Evolutionary conservation across 73 alveolate species (phyloP), one percentile per base, ranked within the genome.

Genomic region (Blepharisma japonicum): DNA sequence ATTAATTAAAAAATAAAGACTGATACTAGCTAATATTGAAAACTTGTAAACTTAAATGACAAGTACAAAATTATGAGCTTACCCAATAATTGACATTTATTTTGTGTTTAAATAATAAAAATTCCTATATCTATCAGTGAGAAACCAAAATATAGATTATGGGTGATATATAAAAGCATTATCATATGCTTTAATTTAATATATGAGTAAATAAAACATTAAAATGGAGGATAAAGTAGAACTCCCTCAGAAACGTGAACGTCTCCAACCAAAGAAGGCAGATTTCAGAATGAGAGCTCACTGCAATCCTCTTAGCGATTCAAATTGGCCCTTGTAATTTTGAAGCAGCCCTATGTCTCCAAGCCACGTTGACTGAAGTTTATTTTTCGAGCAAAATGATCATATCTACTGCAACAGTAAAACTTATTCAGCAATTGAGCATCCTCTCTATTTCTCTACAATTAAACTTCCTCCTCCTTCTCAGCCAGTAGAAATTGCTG

Each of bases 221-320:
- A 32, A 32, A 32, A 32, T 32, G 42, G 42, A 32, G 42, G 42
- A 32, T 32, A 32, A 3, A 1, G 0, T 32, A 32, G 42, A 32
- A 32, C 42, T 32, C 42, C 42, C 42, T 32, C 42, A 32, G 42
- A 32, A 32, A 32, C 42, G 42, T 3, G 42, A 70, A 45, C 56
- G 80, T 18, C 66, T 70, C n/a, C 80, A 45, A 45, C 99, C 99
- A n/a, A 95, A 95, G 81, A 96, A 94, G 89, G 87, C 95, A 9
- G 93, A 96, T 80, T 91, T 86, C 80, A 87, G 99, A 78, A 95
- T 91, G 96, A 96, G 96, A 83, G 99, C 99, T 6, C 99, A 96
- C 77, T 85, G 96, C 51, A 96, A 96, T 72, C 99, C 99, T 8
- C 82, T 96, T 48, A 88, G 91, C 82, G 92, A 82, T 53, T 79